Evolutionary conservation across 2,329 filamentous ascomycete genomes (phyloP), one percentile per base, ranked within the genome.

Genomic region (Neonectria ditissima): DNA sequence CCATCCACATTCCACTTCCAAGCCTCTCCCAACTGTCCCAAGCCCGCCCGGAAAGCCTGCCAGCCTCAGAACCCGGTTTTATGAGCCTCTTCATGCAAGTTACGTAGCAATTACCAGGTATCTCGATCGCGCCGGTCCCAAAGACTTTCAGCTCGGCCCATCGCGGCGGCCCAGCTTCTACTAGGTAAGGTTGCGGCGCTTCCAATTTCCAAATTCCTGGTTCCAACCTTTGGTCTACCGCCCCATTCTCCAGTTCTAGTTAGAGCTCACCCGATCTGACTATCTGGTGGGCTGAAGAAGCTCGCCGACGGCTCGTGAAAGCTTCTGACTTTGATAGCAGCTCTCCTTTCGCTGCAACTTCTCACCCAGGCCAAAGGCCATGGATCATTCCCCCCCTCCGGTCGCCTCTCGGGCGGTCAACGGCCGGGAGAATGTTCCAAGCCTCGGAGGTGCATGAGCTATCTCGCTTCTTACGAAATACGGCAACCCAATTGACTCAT

Each of bases 241-340:
- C 41, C 37, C 41, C 34, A 39, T 37, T 39, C 45, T 50, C 59
- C 44, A 37, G 59, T 50, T 30, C 43, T 48, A 39, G 28, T 22
- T 56, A 39, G 24, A 54, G 47, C 52, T 60, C 52, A 57, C 55
- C 65, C 65, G 52, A 68, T 51, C 55, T 55, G 13, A 34, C 26
- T 62, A 62, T 59, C 51, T 54, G 50, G 68, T 72, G 66, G 69
- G 30, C 64, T 68, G 66, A 58, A 59, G 41, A 58, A 69, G 60
- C 62, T 68, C 62, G 50, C 68, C 60, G 64, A 66, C 59, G 37
- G 37, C 43, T 45, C 54, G 47, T n/a, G 50, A 62, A 62, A 65
- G 43, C 54, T 52, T 65, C 50, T 52, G 58, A 62, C 37, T 48
- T 51, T 71, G 62, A 66, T 61, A 34, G 48, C 16, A 37, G 24